Evolutionary conservation across 73 alveolate genomes (phyloP).

Genomic region (Paraurostyla sp.): DNA sequence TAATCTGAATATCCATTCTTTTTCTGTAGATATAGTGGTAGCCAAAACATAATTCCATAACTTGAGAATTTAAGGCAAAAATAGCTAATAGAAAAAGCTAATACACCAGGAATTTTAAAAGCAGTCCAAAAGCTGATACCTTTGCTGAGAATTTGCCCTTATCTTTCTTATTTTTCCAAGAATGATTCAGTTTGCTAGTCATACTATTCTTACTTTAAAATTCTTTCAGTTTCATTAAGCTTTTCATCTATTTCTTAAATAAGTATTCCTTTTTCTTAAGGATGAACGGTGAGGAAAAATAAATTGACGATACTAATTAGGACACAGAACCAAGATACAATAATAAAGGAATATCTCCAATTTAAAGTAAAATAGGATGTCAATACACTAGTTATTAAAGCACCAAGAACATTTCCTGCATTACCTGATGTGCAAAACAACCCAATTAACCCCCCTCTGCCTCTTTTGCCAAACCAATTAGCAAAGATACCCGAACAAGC

Average conservation of each 20-base stretch:
- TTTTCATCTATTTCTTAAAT: slow-evolving; percentile 36
- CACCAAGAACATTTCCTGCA: slow-evolving; percentile 79
- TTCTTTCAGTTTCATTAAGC: slow-evolving; percentile 23
- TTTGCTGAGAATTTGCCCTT: neutral
- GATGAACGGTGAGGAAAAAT: slow-evolving; percentile 32
- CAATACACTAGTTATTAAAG: slow-evolving; percentile 47
- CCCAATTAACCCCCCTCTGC: slow-evolving; percentile 77
- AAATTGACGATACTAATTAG: slow-evolving; percentile 6
- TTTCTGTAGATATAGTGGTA: slow-evolving; percentile 67
- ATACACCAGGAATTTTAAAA: slow-evolving; percentile 66
- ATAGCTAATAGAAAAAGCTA: slow-evolving; percentile 39
- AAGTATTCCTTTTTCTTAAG: slow-evolving; percentile 45
- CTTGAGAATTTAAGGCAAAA: slow-evolving; percentile 73
- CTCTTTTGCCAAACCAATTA: slow-evolving; percentile 79
- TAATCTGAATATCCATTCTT: slow-evolving; percentile 47
- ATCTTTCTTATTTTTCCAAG: neutral
- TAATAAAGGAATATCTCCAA: slow-evolving; percentile 30
- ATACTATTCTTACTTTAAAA: neutral
- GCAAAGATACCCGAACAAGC: slow-evolving; percentile 73
- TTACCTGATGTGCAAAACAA: slow-evolving; percentile 71
- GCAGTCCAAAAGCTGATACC: slow-evolving; percentile 59
- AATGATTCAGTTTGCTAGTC: slow-evolving; percentile 11
- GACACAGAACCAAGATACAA: slow-evolving; percentile 21
- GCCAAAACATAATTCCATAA: slow-evolving; percentile 80
- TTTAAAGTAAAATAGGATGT: neutral